Evolutionary conservation across 495 filamentous ascomycete species (phyloP).

Genomic region (Parathielavia hyrcaniae): DNA sequence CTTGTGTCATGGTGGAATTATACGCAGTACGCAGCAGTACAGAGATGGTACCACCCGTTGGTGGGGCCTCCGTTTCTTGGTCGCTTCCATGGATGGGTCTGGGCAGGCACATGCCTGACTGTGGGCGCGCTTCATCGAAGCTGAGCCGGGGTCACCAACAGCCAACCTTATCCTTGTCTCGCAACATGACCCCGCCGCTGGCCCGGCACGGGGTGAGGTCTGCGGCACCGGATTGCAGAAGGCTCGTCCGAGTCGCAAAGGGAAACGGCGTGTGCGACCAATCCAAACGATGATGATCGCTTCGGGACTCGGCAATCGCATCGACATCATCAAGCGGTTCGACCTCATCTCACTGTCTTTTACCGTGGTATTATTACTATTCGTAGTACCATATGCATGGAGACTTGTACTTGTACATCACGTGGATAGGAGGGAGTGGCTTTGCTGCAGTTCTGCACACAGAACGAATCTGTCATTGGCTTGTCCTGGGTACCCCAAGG

Average conservation of each 20-base stretch:
- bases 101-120: slow-evolving; percentile 1
- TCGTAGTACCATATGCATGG: too few species aligned
- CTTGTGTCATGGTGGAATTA: not conserved
- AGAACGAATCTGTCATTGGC: too few species aligned
- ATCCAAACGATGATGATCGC: not conserved
- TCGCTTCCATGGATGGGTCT: not conserved
- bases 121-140: not conserved
- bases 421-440: too few species aligned
- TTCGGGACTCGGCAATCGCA: not conserved
- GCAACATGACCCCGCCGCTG: not conserved
- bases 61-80: not conserved
- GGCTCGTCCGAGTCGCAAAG: not conserved
- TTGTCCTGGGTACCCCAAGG: too few species aligned
- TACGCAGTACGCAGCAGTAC: too few species aligned
- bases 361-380: too few species aligned
- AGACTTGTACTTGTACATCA: too few species aligned
- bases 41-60: not conserved
- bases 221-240: too few species aligned
- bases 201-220: too few species aligned
- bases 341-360: too few species aligned
- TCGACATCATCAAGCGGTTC: too few species aligned
- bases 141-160: not conserved
- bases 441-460: too few species aligned
- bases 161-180: not conserved
- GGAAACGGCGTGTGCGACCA: not conserved